Conservation (phyloP, 345 rosid genomes). For the Rhodamnia rubescens region DNA sequence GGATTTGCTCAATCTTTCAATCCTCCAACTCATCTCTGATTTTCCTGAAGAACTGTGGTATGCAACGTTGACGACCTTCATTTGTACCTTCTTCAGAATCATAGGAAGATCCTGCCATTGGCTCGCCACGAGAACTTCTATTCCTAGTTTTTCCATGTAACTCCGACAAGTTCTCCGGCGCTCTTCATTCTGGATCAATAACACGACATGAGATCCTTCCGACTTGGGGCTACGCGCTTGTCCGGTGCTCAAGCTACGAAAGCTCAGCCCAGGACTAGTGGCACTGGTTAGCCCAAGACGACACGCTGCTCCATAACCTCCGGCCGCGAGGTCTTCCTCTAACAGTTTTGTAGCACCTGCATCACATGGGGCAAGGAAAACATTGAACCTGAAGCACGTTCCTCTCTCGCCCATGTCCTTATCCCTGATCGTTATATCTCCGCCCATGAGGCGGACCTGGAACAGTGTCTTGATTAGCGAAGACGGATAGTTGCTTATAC, state of each 20-base stretch:
- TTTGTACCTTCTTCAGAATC: slow-evolving; percentile 20
- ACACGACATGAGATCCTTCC: slow-evolving; percentile 63
- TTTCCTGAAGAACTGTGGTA: slow-evolving; percentile 31
- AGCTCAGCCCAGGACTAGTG: slow-evolving; percentile 11
- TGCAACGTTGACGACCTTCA: slow-evolving; percentile 14
- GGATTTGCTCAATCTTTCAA: slow-evolving; percentile 4
- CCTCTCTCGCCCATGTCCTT: slow-evolving; percentile 50
- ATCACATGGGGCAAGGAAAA: slow-evolving; percentile 17
- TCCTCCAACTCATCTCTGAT: slow-evolving; percentile 27
- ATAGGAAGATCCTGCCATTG: slow-evolving; percentile 30
- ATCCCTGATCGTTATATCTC: slow-evolving; percentile 60
- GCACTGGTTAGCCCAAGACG: slow-evolving; percentile 14
- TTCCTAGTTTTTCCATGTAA: slow-evolving; percentile 40
- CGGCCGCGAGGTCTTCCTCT: slow-evolving; percentile 14
- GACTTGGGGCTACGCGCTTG: slow-evolving; percentile 27
- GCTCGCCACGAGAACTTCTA: slow-evolving; percentile 31
- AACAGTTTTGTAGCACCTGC: not conserved
- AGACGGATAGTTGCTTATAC: not conserved
- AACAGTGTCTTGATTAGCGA: not conserved
- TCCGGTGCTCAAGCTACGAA: slow-evolving; percentile 27
- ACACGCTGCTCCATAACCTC: not conserved
- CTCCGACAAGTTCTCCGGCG: slow-evolving; percentile 36
- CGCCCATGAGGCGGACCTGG: slow-evolving; percentile 80
- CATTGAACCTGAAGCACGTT: slow-evolving; percentile 71
- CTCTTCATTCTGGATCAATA: slow-evolving; percentile 38